phyloP scores from a whole-genome alignment of 2,329 filamentous ascomycete species.

The Beauveria caledonica region DNA sequence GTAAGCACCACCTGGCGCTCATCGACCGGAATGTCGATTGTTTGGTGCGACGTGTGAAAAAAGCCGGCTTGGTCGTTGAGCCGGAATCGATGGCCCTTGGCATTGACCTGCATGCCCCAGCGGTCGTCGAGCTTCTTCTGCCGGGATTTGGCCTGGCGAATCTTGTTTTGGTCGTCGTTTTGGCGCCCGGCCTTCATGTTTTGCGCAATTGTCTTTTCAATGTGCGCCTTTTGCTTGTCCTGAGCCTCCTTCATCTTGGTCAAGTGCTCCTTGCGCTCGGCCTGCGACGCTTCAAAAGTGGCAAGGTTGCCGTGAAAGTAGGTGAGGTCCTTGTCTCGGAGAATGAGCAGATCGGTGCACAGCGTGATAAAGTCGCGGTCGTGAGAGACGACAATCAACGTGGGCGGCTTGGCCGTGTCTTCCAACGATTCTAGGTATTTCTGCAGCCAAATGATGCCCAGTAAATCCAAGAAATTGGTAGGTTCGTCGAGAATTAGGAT shows the following conservation, averaged over 20 bases:
- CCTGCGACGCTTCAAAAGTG: conserved; percentile 59
- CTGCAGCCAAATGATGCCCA: conserved; percentile 81
- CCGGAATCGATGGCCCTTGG: conserved; percentile 69
- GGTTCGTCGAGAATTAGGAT: conserved; percentile 79
- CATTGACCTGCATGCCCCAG: conserved; percentile 66
- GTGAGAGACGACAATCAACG: conserved; percentile 73
- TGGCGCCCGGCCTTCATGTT: conserved; percentile 69
- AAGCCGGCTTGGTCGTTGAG: conserved; percentile 65
- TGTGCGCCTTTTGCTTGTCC: conserved; percentile 71
- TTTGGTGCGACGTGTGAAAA: conserved; percentile 49
- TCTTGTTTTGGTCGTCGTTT: conserved; percentile 74
- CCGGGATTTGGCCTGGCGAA: conserved; percentile 75
- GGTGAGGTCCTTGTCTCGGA: conserved; percentile 62
- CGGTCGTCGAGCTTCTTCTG: conserved; percentile 80
- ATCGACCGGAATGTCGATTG: conserved; percentile 62
- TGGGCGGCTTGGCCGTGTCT: conserved; percentile 46
- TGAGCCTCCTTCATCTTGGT: conserved; percentile 73
- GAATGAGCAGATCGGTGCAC: conserved; percentile 68
- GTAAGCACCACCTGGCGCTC: conserved; percentile 48
- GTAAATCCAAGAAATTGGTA: conserved; percentile 76
- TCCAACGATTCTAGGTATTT: conserved; percentile 55
- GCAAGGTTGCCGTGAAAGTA: conserved; percentile 70
- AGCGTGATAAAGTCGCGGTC: conserved; percentile 73
- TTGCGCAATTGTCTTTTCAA: conserved; percentile 67
- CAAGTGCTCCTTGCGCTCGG: conserved; percentile 60